Conservation (phyloP, 164 flowering plant species). For the Magnolia changhungtana region DNA sequence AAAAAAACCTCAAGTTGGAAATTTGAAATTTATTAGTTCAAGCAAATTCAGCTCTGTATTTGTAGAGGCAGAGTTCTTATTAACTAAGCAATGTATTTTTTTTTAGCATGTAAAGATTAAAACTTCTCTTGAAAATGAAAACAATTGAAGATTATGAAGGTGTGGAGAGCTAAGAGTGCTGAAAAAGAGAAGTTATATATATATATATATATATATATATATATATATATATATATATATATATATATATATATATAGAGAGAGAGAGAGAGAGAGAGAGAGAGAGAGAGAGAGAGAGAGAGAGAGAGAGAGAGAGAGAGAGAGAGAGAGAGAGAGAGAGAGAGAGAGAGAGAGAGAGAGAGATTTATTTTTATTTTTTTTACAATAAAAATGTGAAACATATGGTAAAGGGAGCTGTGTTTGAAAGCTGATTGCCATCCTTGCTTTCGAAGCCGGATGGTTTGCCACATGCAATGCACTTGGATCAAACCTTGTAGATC, state of each 20-base stretch:
- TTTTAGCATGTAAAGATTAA: background rate
- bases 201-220: background rate
- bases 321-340: too few species aligned
- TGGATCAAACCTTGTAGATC: constrained; percentile 26
- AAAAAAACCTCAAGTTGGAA: background rate
- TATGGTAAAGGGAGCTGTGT: background rate
- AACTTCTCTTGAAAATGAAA: background rate
- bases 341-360: background rate
- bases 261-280: too few species aligned
- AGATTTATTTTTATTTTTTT: background rate
- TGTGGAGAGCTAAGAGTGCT: background rate
- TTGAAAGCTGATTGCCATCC: background rate
- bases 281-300: too few species aligned
- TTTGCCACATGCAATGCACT: constrained; percentile 36
- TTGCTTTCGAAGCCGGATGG: constrained; percentile 20
- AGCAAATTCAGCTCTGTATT: background rate
- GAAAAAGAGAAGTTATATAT: background rate
- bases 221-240: too few species aligned
- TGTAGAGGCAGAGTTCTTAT: too few species aligned
- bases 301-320: background rate
- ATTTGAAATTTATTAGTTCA: background rate
- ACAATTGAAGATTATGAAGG: background rate
- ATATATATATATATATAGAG: too few species aligned
- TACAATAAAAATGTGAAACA: too few species aligned
- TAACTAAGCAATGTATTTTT: background rate